phyloP scores from a whole-genome alignment of 495 filamentous ascomycete species.

The Antarctomyces pellizariae region DNA sequence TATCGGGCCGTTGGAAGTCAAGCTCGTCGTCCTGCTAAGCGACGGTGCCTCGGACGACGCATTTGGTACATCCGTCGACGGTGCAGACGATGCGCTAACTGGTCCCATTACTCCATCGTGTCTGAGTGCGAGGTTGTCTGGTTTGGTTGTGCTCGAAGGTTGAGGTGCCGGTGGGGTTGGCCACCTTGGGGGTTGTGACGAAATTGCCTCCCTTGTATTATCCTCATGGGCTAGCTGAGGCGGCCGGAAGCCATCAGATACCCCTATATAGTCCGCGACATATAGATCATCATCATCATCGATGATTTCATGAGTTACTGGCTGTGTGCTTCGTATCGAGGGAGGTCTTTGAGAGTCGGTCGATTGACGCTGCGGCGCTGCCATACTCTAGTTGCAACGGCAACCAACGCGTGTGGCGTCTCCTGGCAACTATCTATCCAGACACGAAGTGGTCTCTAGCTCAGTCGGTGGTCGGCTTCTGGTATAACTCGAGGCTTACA shows the following conservation, averaged over 20 bases:
- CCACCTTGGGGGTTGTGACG: conserved; percentile 7
- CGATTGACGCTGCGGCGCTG: no score
- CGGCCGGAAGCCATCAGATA: conserved; percentile 22
- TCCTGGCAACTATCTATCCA: no score
- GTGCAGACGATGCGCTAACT: conserved; percentile 6
- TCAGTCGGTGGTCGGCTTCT: no score
- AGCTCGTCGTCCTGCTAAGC: conserved; percentile 15
- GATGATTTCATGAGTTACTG: conserved; percentile 10
- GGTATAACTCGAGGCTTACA: no score
- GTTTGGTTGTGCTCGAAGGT: conserved; percentile 25
- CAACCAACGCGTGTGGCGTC: no score
- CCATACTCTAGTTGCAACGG: no score
- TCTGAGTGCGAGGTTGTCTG: conserved; percentile 15
- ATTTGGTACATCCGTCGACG: conserved; percentile 5
- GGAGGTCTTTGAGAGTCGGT: no score
- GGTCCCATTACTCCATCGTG: conserved; percentile 18
- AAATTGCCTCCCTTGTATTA: conserved; percentile 4
- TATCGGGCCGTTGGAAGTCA: conserved; percentile 15
- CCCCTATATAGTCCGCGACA: conserved; percentile 17
- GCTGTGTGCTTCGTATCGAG: no score
- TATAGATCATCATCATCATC: conserved; percentile 19
- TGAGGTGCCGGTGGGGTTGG: conserved; percentile 12
- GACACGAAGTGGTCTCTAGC: no score
- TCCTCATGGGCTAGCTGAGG: conserved; percentile 3
- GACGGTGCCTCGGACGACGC: conserved; percentile 5